Evolutionary conservation across 164 flowering plant species (phyloP).

Genomic region (Vitis labrusca): DNA sequence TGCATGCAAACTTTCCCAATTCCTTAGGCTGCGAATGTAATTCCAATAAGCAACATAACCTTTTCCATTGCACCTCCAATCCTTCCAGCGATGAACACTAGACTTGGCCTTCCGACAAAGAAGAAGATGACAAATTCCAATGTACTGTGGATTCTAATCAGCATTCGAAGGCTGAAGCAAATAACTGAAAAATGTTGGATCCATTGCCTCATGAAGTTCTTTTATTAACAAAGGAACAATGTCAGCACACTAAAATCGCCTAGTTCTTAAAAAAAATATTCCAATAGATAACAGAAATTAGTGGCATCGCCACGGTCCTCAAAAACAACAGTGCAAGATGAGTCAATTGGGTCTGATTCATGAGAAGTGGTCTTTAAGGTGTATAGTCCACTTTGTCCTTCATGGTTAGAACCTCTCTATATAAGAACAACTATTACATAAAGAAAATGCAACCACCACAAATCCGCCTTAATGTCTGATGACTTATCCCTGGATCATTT

Average conservation of each 20-base stretch:
- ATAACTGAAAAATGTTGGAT: constrained; percentile 75
- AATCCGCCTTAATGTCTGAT: constrained; percentile 22
- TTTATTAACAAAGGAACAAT: constrained; percentile 58
- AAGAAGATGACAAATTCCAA: constrained; percentile 83
- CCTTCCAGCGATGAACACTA: constrained; percentile 45
- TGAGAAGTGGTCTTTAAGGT: constrained; percentile 38
- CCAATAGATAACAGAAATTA: constrained; percentile 76
- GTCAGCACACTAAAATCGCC: constrained; percentile 55
- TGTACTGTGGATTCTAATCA: constrained; percentile 66
- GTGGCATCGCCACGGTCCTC: constrained; percentile 80
- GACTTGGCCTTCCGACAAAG: constrained; percentile 66
- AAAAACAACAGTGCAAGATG: constrained; percentile 63
- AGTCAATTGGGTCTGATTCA: constrained; percentile 13
- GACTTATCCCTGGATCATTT: constrained; percentile 14
- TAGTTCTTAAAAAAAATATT: constrained; percentile 69
- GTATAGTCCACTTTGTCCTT: constrained; percentile 54
- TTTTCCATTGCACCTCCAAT: too few species aligned
- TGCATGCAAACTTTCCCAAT: too few species aligned
- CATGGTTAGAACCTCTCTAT: constrained; percentile 46
- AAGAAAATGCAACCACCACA: constrained; percentile 60
- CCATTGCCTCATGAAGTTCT: constrained; percentile 27
- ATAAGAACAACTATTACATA: constrained; percentile 68
- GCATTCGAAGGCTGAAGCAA: constrained; percentile 71
- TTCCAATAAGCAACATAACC: too few species aligned
- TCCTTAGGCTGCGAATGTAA: too few species aligned